Conservation (phyloP, 208 protist genomes). For the Endotrypanum monterogeii region DNA sequence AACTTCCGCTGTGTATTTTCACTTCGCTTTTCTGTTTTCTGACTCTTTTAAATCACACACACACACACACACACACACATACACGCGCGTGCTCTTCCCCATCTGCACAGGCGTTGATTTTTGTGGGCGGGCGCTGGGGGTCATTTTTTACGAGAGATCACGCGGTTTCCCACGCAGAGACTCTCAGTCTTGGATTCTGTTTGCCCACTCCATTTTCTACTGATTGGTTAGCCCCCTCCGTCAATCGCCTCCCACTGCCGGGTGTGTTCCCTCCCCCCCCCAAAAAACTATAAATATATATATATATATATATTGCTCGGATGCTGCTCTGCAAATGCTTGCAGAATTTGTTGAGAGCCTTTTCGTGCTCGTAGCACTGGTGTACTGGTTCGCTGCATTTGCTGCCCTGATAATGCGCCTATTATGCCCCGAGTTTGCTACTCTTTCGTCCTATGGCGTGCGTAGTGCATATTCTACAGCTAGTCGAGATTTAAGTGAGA, state of each 20-base stretch:
- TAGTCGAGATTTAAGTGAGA: neutral
- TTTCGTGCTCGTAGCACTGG: slow-evolving; percentile 19
- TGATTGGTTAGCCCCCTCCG: neutral
- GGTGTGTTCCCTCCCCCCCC: no score
- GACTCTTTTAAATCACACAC: neutral
- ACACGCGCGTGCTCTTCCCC: neutral
- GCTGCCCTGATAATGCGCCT: slow-evolving; percentile 44
- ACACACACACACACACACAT: no score
- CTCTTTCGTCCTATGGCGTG: slow-evolving; percentile 52
- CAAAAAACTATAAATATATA: no score
- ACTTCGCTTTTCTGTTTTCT: neutral
- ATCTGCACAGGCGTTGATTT: neutral
- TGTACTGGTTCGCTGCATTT: slow-evolving; percentile 61
- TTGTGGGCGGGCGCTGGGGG: neutral
- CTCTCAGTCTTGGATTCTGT: neutral
- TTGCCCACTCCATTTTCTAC: neutral
- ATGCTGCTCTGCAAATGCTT: neutral
- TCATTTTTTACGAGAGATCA: neutral
- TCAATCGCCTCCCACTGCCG: neutral
- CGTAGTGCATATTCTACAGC: slow-evolving; percentile 10
- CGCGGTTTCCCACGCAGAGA: neutral
- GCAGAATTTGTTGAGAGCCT: neutral
- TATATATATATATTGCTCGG: neutral
- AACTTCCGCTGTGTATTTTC: no score
- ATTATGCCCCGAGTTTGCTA: slow-evolving; percentile 27